Conservation (phyloP, 306 rosid species). For the Dryas octopetala region DNA sequence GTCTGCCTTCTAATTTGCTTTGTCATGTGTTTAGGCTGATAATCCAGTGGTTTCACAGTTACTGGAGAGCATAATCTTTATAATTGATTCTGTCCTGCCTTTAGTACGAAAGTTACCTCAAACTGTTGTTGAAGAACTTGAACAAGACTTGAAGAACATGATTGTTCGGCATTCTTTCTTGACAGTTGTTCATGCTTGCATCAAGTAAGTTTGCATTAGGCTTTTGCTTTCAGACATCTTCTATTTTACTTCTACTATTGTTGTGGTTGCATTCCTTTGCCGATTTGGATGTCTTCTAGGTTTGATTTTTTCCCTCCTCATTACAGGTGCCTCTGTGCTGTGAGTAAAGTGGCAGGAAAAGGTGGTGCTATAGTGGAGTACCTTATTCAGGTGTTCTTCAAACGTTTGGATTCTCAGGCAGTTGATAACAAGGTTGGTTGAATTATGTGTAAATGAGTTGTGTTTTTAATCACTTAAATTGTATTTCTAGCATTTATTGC, state of each 20-base stretch:
- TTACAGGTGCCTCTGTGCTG: slow-evolving; percentile 87
- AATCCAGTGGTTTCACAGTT: slow-evolving; percentile 70
- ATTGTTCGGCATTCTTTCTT: slow-evolving; percentile 86
- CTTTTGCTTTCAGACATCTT: slow-evolving; percentile 9
- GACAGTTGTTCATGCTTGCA: slow-evolving; percentile 99
- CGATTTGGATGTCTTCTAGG: neutral
- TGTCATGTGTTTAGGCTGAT: slow-evolving; percentile 65
- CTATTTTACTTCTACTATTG: neutral
- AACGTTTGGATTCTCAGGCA: slow-evolving; percentile 67
- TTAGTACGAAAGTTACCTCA: slow-evolving; percentile 75
- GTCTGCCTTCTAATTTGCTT: slow-evolving; percentile 17
- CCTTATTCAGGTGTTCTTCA: slow-evolving; percentile 82
- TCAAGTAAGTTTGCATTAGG: slow-evolving; percentile 58
- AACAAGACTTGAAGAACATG: slow-evolving; percentile 92
- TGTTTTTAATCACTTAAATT: neutral
- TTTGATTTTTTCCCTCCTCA: slow-evolving; percentile 6
- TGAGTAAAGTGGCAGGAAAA: slow-evolving; percentile 77
- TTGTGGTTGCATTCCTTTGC: neutral
- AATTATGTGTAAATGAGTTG: neutral
- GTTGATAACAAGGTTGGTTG: slow-evolving; percentile 58
- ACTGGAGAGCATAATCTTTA: slow-evolving; percentile 86
- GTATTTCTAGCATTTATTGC: neutral
- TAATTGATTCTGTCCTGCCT: slow-evolving; percentile 91
- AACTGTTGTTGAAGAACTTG: slow-evolving; percentile 83
- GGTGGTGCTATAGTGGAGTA: slow-evolving; percentile 74